phyloP scores from a whole-genome alignment of 208 protist species.

The Wallacemonas sp. region DNA sequence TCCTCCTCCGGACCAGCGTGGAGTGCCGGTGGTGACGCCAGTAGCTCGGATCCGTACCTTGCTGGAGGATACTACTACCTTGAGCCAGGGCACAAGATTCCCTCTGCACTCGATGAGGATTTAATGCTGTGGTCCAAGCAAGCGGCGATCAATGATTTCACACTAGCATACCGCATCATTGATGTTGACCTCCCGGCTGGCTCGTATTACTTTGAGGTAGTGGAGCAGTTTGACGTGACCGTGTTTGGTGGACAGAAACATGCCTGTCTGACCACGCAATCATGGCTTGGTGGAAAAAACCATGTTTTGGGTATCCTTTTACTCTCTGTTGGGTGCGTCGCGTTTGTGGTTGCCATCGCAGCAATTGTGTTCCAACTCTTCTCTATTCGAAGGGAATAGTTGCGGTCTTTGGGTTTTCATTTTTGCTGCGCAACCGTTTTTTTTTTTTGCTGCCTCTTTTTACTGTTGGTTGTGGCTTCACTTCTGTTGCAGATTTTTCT shows the following conservation, averaged over 20 bases:
- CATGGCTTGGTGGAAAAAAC: constrained; percentile 95
- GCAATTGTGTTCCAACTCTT: constrained; percentile 20
- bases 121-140: constrained; percentile 98
- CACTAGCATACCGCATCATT: constrained; percentile 96
- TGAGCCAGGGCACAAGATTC: constrained; percentile 83
- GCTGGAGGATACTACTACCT: constrained; percentile 77
- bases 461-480: not conserved
- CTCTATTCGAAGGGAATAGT: constrained; percentile 2
- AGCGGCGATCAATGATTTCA: constrained; percentile 94
- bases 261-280: constrained; percentile 89
- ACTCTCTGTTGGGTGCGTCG: constrained; percentile 77
- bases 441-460: constrained; percentile 16
- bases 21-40: constrained; percentile 26
- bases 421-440: not conserved
- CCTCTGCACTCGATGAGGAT: constrained; percentile 91
- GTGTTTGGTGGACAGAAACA: constrained; percentile 93
- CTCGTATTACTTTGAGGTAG: constrained; percentile 89
- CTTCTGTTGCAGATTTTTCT: not conserved
- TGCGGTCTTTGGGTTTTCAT: not conserved
- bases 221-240: constrained; percentile 86
- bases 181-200: constrained; percentile 78
- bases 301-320: constrained; percentile 92
- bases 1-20: constrained; percentile 33
- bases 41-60: constrained; percentile 62
- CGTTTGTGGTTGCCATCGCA: constrained; percentile 45